phyloP scores from a whole-genome alignment of 768 basidiomycete genomes.

The Podaxis pistillaris region DNA sequence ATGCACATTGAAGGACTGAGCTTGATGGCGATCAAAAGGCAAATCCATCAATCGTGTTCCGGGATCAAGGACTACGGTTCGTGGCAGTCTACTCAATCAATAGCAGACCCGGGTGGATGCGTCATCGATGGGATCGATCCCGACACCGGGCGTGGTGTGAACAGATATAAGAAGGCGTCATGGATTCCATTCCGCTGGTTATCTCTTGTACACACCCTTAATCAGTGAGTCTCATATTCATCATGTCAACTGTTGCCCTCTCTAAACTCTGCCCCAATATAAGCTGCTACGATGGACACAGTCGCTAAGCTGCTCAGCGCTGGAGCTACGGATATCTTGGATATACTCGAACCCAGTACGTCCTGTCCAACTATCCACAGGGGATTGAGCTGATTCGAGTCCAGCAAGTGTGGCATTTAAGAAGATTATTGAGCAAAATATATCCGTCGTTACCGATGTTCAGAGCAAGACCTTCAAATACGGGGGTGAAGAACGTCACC shows the following conservation, averaged over 20 bases:
- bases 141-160: neutral
- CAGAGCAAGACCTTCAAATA: constrained; percentile 51
- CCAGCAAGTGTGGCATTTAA: neutral
- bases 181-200: neutral
- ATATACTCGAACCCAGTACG: constrained; percentile 9
- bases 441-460: neutral
- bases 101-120: too few species aligned
- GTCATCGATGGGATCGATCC: too few species aligned
- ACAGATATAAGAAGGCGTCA: neutral
- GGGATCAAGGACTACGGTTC: neutral
- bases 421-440: neutral
- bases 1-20: too few species aligned
- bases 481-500: constrained; percentile 49
- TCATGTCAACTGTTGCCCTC: neutral
- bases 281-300: neutral
- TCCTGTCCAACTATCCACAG: neutral
- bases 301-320: neutral
- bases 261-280: neutral
- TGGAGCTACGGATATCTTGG: neutral
- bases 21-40: too few species aligned
- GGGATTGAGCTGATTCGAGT: neutral
- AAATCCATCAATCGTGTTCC: neutral
- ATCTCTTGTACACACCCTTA: neutral
- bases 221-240: neutral
- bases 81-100: neutral